Evolutionary conservation across 2,329 filamentous ascomycete species (phyloP), one percentile per base, ranked within the genome.

Genomic region (Cladosporium colombiae): DNA sequence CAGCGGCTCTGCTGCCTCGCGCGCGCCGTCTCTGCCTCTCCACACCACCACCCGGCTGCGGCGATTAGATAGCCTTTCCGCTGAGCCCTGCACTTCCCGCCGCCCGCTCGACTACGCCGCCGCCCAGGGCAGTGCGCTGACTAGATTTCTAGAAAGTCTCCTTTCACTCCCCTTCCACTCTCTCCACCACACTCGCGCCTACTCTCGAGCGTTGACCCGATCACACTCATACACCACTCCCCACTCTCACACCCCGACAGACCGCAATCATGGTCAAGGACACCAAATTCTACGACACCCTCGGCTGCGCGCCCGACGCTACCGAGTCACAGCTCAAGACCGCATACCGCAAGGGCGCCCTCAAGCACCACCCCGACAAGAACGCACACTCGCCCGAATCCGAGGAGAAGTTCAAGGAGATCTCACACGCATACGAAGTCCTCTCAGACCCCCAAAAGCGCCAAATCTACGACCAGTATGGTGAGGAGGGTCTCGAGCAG

Each of bases 331-430:
- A 97, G 81, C 83, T 99, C 71, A 97, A 95, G 84, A 93, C 93
- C 76, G 93, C 89, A 73, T 96, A 95, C 86, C 93, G 92, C 80
- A 88, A 89, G 71, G 88, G 88, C 72, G 92, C 92, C 37, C 81
- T 95, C 68, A 95, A 94, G 81, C 90, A 89, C 79, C 92, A 96
- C 76, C 92, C 92, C 77, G 94, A 99, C 81, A 99, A 99, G 86
- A 99, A 99, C 81, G 88, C 90, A 70, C 88, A 95, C 83, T 96
- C 96, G 83, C 93, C 93, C 49, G 91, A 89, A 29, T 93, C 95
- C 61, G 93, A 94, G 73, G 93, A 97, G 68, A 99, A 97, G 81
- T 99, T 99, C 89, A 98, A 99, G 84, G 93, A 97, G 75, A 86
- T 97, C 68, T 96, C 93, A 70, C 90, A 94, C 77, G 95, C 95